Evolutionary conservation across 2,329 filamentous ascomycete genomes (phyloP), one percentile per base, ranked within the genome.

Genomic region (Microthyrium microscopicum): DNA sequence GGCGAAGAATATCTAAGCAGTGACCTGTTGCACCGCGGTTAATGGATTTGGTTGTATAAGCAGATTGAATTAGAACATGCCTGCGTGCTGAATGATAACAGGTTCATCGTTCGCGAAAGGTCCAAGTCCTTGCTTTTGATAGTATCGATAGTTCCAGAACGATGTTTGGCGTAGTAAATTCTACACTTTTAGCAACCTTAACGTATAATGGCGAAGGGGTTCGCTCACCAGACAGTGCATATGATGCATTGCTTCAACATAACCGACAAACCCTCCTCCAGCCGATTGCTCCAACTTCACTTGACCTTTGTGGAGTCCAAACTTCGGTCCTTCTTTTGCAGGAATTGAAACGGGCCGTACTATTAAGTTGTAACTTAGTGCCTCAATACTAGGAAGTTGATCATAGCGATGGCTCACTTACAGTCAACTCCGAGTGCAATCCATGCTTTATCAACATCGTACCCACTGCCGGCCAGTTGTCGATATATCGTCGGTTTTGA

Each of bases 111-210:
- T 73, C n/a, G 46, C 45, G 42, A 75, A 76, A 0, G 66, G 61
- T 2, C 68, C 64, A 15, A 58, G 44, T 3, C 62, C 62, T 17
- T 60, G 42, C 0, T 45, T 44, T 39, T 59, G 58, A 47, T 76
- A 76, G 44, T 72, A 65, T n/a, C 66, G 58, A 35, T 67, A 67
- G 44, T 74, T 75, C 53, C 63, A 74, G 44, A 65, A 68, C 1
- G 72, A 50, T 0, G 63, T 53, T 44, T 75, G 64, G 2, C 71
- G 64, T 5, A 76, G 44, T 5, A 75, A 56, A 36, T 76, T 70
- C 68, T n/a, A n/a, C n/a, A 62, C 31, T 12, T 11, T 5, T 19
- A 20, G n/a, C 11, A 20, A 21, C 17, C 11, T 29, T 12, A 16
- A 28, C 11, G 39, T 40, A 9, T 11, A 13, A n/a, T 12, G n/a